Evolutionary conservation across 495 filamentous ascomycete genomes (phyloP), one percentile per base, ranked within the genome.

Genomic region (Podospora tetraspora): DNA sequence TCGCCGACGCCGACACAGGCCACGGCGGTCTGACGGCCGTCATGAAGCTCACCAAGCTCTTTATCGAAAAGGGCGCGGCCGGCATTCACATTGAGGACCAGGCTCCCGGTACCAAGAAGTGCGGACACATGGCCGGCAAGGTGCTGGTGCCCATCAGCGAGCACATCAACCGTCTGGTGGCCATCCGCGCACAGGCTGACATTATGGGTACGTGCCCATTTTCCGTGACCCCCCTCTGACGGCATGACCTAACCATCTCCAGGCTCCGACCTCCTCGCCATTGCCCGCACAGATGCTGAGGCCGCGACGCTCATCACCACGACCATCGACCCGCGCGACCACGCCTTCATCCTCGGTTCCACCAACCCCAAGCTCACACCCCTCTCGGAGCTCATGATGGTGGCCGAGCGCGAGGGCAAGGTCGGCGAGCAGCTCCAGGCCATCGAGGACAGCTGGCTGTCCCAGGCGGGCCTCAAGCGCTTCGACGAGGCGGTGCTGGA

Each of bases 31-130:
- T 99, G 68, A 99, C 96, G 16, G 95, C 95, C 43, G 89, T 97
- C 73, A 97, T 99, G 96, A 99, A 99, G 85, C 88, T 99, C 64
- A 99, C 95, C 63, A 97, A 97, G 83, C 85, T 99, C 21, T 99
- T 99, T 82, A 82, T 99, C 69, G 95, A 99, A 84, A 93, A 94
- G 73, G 95, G 95, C 75, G 95, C 95, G 37, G 95, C 95, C 57
- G 95, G 95, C 73, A 97, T 99, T 74, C 95, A 99, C 79, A 97
- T 99, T 70, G 95, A 99, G 80, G 95, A 99, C 76, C 95, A 99
- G 80, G 95, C 95, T 11, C 94, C 95, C 1, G 95, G 95, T 57
- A 99, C 95, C 52, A 99, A 99, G 88, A 99, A 99, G 84, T 99
- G 95, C 76, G 95, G 95, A 66, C 95, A 99, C 81, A 99, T 99